These are phyloP conservation scores for Infundibulicybe gibba DNA, from an alignment of 768 basidiomycete genomes.

Conservation along the genomic window DNA sequence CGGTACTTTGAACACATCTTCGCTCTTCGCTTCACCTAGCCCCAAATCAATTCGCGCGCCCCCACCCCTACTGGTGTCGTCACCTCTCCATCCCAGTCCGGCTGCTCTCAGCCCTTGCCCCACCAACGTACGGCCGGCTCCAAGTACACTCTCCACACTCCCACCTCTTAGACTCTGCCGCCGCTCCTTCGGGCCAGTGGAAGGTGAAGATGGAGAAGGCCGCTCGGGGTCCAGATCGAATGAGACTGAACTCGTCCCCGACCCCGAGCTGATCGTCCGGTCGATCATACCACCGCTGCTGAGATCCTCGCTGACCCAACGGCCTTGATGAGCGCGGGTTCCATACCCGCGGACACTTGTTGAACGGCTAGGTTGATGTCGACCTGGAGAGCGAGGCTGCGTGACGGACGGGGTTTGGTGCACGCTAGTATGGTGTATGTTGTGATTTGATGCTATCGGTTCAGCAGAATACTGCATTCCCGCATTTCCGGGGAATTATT, in stretches of 20 bases:
- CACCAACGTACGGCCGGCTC: conserved; percentile 49
- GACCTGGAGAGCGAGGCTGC: conserved; percentile 7
- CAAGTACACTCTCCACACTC: conserved; percentile 65
- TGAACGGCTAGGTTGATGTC: conserved; percentile 30
- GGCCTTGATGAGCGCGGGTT: conserved; percentile 40
- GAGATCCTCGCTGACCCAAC: conserved; percentile 52
- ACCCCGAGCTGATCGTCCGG: not conserved
- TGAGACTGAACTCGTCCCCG: conserved; percentile 1
- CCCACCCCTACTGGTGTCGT: conserved; percentile 11
- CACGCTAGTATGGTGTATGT: not conserved
- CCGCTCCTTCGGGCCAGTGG: conserved; percentile 28
- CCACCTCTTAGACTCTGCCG: conserved; percentile 59
- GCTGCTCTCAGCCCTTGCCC: conserved; percentile 71
- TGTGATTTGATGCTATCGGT: conserved; percentile 35
- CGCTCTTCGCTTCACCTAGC: conserved; percentile 5
- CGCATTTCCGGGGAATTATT: not conserved
- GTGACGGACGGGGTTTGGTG: no score
- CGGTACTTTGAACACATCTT: conserved; percentile 13
- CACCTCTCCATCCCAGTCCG: conserved; percentile 44
- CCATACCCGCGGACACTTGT: conserved; percentile 26
- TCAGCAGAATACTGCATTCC: conserved; percentile 24
- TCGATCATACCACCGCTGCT: no score
- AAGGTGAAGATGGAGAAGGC: not conserved
- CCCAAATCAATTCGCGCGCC: conserved; percentile 10
- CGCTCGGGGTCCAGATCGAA: conserved; percentile 1